Evolutionary conservation across 306 rosid genomes (phyloP).

Genomic region (Comarum palustre): DNA sequence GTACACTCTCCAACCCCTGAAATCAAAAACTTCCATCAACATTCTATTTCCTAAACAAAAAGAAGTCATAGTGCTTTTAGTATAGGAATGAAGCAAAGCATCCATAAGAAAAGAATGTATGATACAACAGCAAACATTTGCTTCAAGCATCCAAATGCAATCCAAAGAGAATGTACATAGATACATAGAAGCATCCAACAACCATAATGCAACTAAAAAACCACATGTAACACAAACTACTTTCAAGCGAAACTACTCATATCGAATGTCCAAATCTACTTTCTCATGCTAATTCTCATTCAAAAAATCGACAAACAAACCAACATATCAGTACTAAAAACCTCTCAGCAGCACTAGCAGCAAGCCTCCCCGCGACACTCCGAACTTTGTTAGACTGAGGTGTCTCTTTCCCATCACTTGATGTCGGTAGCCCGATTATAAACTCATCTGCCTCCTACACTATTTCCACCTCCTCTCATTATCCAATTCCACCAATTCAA

Average conservation of each 20-base stretch:
- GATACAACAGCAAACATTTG: background rate
- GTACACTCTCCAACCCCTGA: constrained; percentile 96
- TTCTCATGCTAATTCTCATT: background rate
- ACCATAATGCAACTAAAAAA: background rate
- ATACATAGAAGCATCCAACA: background rate
- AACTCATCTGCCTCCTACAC: constrained; percentile 87
- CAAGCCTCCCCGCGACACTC: constrained; percentile 75
- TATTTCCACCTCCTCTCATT: constrained; percentile 13
- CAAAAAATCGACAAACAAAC: background rate
- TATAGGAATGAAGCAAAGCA: background rate
- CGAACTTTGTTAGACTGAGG: constrained; percentile 82
- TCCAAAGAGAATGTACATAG: background rate
- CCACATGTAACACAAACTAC: background rate
- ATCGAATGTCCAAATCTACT: background rate
- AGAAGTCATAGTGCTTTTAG: too few relatives aligned
- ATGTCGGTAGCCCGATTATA: constrained; percentile 81
- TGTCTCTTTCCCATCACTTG: constrained; percentile 74
- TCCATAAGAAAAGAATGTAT: background rate
- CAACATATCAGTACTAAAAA: background rate
- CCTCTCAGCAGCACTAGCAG: constrained; percentile 82
- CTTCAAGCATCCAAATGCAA: background rate
- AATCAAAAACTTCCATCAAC: constrained; percentile 4
- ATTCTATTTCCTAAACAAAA: too few relatives aligned
- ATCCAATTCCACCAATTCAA: background rate
- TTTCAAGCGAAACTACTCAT: background rate